phyloP scores from a whole-genome alignment of 371 early-diverging fungal species.

The Lichtheimia ornata region DNA sequence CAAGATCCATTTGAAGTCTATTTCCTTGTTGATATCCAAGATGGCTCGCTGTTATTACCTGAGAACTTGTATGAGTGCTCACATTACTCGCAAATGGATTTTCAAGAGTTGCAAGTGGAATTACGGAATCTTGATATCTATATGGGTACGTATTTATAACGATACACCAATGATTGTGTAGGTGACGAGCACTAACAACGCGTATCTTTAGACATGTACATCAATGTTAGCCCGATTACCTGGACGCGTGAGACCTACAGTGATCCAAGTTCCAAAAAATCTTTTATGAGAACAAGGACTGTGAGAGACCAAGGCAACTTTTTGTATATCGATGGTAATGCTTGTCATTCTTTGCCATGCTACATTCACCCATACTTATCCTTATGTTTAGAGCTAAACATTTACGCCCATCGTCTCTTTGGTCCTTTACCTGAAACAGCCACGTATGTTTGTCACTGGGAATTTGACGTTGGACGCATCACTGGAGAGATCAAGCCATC shows the following conservation, averaged over 20 bases:
- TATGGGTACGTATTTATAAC: conserved; percentile 45
- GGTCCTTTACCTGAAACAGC: conserved; percentile 73
- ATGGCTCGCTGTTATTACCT: conserved; percentile 66
- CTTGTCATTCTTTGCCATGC: background rate
- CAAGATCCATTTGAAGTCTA: conserved; percentile 72
- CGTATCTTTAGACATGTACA: conserved; percentile 56
- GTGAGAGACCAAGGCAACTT: conserved; percentile 50
- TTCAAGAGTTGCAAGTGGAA: conserved; percentile 70
- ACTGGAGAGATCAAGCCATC: conserved; percentile 72
- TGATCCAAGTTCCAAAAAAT: conserved; percentile 27
- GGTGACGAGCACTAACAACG: background rate
- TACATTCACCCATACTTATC: background rate
- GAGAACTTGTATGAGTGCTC: conserved; percentile 74
- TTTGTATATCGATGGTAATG: conserved; percentile 63
- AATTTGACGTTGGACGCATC: conserved; percentile 67
- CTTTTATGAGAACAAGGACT: conserved; percentile 35
- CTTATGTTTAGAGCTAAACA: conserved; percentile 46
- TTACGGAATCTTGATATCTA: conserved; percentile 66
- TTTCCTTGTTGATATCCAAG: conserved; percentile 51
- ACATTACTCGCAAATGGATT: conserved; percentile 59
- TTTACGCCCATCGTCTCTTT: conserved; percentile 73
- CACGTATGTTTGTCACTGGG: conserved; percentile 78
- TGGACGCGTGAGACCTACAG: conserved; percentile 56
- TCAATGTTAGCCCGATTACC: conserved; percentile 64
- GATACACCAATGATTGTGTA: background rate